A percentile compares a stretch with the other conserved stretches of the same genome.
phyloP scores from a whole-genome alignment of 352 stramenopile species.

The Saprolegnia diclina region DNA sequence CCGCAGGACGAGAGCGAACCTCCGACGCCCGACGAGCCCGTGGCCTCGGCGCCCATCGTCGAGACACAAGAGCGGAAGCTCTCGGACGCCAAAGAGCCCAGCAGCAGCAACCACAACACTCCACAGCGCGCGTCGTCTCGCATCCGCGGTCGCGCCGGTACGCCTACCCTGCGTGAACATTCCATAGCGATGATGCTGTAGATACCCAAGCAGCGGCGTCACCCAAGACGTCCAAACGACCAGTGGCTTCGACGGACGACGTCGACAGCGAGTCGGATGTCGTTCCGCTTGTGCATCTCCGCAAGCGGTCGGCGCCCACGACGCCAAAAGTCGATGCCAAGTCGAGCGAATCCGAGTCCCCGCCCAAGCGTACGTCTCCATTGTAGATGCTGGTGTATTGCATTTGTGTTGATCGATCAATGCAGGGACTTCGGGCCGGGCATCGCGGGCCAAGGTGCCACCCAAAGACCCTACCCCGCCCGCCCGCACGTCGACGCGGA shows the following conservation, averaged over 20 bases:
- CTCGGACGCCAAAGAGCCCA: background rate
- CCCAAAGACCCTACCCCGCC: background rate
- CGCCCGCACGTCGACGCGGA: background rate
- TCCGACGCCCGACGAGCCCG: no score
- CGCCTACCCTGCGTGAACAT: background rate
- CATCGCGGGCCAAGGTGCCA: background rate
- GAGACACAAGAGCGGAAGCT: background rate
- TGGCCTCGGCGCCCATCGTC: no score
- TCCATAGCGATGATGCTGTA: background rate
- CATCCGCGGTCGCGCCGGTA: background rate
- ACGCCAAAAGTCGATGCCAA: background rate
- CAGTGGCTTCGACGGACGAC: background rate
- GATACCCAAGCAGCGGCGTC: background rate
- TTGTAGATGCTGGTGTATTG: no score
- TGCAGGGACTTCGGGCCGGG: background rate
- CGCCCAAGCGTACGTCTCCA: background rate
- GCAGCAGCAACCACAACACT: background rate
- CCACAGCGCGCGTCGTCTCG: background rate
- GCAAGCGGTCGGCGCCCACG: background rate
- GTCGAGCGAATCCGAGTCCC: background rate
- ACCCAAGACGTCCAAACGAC: background rate
- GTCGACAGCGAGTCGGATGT: background rate
- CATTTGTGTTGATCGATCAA: no score
- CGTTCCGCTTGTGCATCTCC: background rate
- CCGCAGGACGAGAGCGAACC: no score